phyloP scores from a whole-genome alignment of 495 filamentous ascomycete genomes.

The Xylaria cubensis region DNA sequence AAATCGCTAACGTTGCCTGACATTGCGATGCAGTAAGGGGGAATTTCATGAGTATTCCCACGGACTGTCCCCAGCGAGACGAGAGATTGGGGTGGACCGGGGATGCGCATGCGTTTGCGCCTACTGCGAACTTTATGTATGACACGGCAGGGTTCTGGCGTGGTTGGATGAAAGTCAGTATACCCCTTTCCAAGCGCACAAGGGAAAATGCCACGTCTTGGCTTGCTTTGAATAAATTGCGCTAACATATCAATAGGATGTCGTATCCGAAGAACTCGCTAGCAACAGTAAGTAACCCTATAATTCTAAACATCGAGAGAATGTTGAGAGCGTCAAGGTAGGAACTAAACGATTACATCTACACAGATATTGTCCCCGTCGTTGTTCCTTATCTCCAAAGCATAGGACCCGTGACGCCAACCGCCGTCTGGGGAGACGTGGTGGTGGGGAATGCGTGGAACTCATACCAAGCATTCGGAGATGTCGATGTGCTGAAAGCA shows the following conservation, averaged over 20 bases:
- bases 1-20: background rate
- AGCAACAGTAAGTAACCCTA: conserved; percentile 18
- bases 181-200: background rate
- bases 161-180: conserved; percentile 50
- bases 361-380: conserved; percentile 42
- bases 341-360: background rate
- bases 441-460: conserved; percentile 53
- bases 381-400: conserved; percentile 51
- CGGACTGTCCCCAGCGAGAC: conserved; percentile 63
- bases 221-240: background rate
- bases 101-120: conserved; percentile 57
- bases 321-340: background rate
- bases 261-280: conserved; percentile 48
- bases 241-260: conserved; percentile 35
- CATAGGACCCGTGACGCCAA: conserved; percentile 33
- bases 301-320: background rate
- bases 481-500: conserved; percentile 45
- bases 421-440: conserved; percentile 54
- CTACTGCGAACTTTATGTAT: conserved; percentile 58
- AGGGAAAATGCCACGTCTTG: background rate
- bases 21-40: conserved; percentile 46
- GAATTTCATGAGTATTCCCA: conserved; percentile 62
- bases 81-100: conserved; percentile 65
- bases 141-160: conserved; percentile 56
- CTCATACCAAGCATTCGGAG: conserved; percentile 51